Base-by-base conservation (phyloP, 2,329 filamentous ascomycete genomes). In the Coniochaeta hoffmannii region DNA sequence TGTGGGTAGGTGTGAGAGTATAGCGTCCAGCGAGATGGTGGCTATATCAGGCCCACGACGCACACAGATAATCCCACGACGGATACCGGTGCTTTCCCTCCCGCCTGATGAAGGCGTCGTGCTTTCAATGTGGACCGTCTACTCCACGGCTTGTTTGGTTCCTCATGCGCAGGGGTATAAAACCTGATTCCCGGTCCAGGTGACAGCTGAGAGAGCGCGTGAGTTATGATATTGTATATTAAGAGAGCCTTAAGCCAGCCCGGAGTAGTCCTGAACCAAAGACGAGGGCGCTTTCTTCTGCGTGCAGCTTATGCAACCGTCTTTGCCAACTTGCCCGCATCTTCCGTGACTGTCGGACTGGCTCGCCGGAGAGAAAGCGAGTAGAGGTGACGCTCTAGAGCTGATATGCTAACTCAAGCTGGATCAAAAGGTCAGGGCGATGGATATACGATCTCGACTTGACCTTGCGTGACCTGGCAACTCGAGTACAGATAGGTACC, bases 1-100 rank as follows among this genome's bases (percentile, higher is more conserved):
- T 46, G 41, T 46, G 41, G 41, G 41, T 46, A 22, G 41, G 41
- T 46, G 41, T 46, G 41, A 28, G 41, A 46, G 41, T 11, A 15
- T 15, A 19, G 41, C 22, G 12, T 46, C 24, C 49, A n/a, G 14
- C 19, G n/a, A 19, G 28, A 32, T 55, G 58, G 58, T 50, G 55
- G 53, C 51, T 57, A 60, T 59, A 60, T 59, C 55, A 57, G 57
- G 54, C 58, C 56, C 46, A 36, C 52, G 53, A 34, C 58, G 59
- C 58, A 28, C 49, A 61, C 62, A 61, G 62, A 54, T 61, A 61
- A 61, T 61, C 51, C 59, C 54, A 58, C 36, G 55, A 57, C 58
- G 57, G 60, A 15, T 15, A 44, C 58, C 60, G 61, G 59, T 15
- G 49, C 11, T n/a, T 32, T 24, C 32, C 8, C 49, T 50, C 19